Evolutionary conservation across 1,139 yeast genomes (phyloP).

Genomic region (Saccharomyces pastorianus): DNA sequence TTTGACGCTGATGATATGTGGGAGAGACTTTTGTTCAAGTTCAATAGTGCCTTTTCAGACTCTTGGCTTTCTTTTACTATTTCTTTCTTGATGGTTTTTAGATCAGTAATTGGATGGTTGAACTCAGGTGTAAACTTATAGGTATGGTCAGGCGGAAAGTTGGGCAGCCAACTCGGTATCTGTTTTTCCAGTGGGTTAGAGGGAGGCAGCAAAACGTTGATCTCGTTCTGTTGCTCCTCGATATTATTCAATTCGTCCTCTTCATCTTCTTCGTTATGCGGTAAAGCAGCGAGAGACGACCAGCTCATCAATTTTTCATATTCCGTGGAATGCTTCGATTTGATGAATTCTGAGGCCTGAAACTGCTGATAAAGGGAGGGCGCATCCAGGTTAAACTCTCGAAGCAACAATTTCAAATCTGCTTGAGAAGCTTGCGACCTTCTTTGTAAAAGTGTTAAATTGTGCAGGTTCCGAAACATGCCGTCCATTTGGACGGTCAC

Average conservation of each 20-base stretch:
- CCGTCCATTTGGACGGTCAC: constrained; percentile 46
- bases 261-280: background rate
- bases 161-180: constrained; percentile 73
- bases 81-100: constrained; percentile 58
- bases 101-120: constrained; percentile 58
- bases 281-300: background rate
- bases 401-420: constrained; percentile 48
- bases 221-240: constrained; percentile 10
- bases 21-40: constrained; percentile 30
- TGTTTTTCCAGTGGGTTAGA: constrained; percentile 42
- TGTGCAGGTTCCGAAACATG: constrained; percentile 42
- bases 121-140: constrained; percentile 68
- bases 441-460: constrained; percentile 59
- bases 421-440: constrained; percentile 50
- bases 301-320: background rate
- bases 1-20: background rate
- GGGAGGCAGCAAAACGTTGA: constrained; percentile 40
- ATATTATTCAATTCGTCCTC: background rate
- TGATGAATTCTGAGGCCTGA: background rate
- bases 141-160: constrained; percentile 88
- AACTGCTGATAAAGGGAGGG: constrained; percentile 38
- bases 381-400: constrained; percentile 40
- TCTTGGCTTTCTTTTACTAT: constrained; percentile 72
- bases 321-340: background rate
- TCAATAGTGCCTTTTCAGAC: constrained; percentile 70